Conservation (phyloP, 306 rosid species). For the Lotus japonicus region DNA sequence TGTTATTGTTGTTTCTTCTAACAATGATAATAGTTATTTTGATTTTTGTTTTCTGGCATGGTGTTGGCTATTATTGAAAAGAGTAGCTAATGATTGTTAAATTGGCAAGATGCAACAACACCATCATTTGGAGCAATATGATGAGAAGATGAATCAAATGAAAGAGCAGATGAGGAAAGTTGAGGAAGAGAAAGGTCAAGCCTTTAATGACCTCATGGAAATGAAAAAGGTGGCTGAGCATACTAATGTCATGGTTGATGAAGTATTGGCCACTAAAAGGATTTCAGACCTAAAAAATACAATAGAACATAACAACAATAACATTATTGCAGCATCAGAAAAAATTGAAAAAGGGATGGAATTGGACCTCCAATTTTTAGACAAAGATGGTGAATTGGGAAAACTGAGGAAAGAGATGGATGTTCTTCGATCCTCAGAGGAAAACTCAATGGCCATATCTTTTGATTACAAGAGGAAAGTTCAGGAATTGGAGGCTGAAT, state of each 20-base stretch:
- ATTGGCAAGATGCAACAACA: conserved; percentile 19
- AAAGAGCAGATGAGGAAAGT: conserved; percentile 9
- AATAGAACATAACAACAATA: conserved; percentile 7
- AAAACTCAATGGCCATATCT: conserved; percentile 13
- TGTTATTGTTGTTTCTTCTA: neutral
- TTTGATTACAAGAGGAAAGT: conserved; percentile 26
- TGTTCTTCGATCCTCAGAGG: conserved; percentile 32
- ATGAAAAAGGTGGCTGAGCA: neutral
- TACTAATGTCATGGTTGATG: conserved; percentile 23
- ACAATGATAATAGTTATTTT: neutral
- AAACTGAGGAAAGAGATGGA: conserved; percentile 19
- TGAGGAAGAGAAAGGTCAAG: conserved; percentile 39
- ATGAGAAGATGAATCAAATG: neutral
- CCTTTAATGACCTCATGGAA: conserved; percentile 22
- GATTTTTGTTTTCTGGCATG: neutral
- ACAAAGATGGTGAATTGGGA: conserved; percentile 16
- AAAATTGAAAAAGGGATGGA: conserved; percentile 14
- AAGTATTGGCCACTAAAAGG: conserved; percentile 14
- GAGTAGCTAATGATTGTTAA: neutral
- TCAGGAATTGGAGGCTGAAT: conserved; percentile 44
- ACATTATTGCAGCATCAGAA: too few relatives aligned
- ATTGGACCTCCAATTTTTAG: conserved; percentile 21
- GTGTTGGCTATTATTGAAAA: neutral
- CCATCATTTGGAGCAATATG: neutral
- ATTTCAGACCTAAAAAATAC: neutral